Percentiles rank a stretch among this genome's conserved stretches.
phyloP scores from a whole-genome alignment of 176 grass and related monocot genomes.

The Zoysia japonica region DNA sequence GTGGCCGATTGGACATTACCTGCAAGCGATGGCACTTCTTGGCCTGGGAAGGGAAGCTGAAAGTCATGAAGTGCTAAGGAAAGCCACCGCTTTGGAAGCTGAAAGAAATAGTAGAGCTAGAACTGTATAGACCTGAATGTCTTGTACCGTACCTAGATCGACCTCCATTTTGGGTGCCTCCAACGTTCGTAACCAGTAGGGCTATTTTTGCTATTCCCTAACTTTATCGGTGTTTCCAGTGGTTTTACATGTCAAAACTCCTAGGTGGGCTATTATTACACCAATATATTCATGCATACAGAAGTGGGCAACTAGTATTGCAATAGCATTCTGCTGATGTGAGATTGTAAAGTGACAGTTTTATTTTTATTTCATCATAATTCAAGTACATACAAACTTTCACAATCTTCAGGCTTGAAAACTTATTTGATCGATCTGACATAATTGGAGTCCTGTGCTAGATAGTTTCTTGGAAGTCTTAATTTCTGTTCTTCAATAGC shows the following conservation, averaged over 20 bases:
- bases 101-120: conserved; percentile 57
- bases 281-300: conserved; percentile 53
- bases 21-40: conserved; percentile 64
- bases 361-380: conserved; percentile 37
- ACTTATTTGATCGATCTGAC: conserved; percentile 1
- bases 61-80: conserved; percentile 55
- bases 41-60: conserved; percentile 65
- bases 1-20: conserved; percentile 64
- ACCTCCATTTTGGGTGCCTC: conserved; percentile 40
- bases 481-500: too few relatives aligned
- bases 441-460: background rate
- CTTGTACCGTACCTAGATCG: conserved; percentile 40
- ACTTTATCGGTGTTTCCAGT: conserved; percentile 47
- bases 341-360: conserved; percentile 56
- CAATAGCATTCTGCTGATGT: conserved; percentile 41
- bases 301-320: conserved; percentile 43
- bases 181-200: conserved; percentile 55
- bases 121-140: conserved; percentile 59
- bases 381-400: conserved; percentile 60
- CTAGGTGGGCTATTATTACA: conserved; percentile 54
- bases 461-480: background rate
- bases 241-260: conserved; percentile 43
- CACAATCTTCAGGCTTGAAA: background rate
- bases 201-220: conserved; percentile 55
- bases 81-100: conserved; percentile 58